Percentiles rank a stretch among this genome's conserved stretches.
Conservation (phyloP, 1,139 yeast genomes). For the Kodamaea alishanica region DNA sequence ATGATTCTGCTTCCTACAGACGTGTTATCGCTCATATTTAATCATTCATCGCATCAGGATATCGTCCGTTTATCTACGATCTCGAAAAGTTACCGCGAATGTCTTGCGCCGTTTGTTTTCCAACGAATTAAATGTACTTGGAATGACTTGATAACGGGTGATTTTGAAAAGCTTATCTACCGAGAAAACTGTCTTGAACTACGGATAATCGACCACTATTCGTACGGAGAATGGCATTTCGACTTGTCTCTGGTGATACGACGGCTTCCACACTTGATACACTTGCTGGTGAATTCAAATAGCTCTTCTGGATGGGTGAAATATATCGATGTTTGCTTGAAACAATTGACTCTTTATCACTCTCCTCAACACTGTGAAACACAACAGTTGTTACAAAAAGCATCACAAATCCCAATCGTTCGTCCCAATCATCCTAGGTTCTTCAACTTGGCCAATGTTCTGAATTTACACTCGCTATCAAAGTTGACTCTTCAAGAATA, state of each 20-base stretch:
- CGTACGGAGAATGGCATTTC: conserved; percentile 43
- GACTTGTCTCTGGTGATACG: conserved; percentile 23
- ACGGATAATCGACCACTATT: conserved; percentile 31
- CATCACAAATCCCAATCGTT: conserved; percentile 8
- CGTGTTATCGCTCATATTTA: conserved; percentile 22
- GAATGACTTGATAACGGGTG: conserved; percentile 20
- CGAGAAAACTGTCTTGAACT: conserved; percentile 16
- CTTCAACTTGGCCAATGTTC: conserved; percentile 33
- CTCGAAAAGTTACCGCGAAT: conserved; percentile 18
- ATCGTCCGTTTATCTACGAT: conserved; percentile 23
- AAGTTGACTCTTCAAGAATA: conserved; percentile 26
- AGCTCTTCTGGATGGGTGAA: conserved; percentile 44
- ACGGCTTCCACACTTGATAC: conserved; percentile 21
- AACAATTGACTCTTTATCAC: conserved; percentile 25
- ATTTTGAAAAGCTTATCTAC: conserved; percentile 11
- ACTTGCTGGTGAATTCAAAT: conserved; percentile 29
- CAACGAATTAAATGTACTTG: conserved; percentile 28
- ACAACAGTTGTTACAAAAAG: conserved; percentile 5
- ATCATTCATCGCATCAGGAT: conserved; percentile 18
- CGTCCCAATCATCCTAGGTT: conserved; percentile 19
- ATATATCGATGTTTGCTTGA: conserved; percentile 25
- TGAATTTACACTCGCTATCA: conserved; percentile 20
- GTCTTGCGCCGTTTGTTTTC: conserved; percentile 22
- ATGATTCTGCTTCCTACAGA: conserved; percentile 28
- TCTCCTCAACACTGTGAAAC: conserved; percentile 24